A percentile compares a stretch with the other conserved stretches of the same genome.
phyloP scores from a whole-genome alignment of 306 rosid genomes.

The Quercus variabilis region DNA sequence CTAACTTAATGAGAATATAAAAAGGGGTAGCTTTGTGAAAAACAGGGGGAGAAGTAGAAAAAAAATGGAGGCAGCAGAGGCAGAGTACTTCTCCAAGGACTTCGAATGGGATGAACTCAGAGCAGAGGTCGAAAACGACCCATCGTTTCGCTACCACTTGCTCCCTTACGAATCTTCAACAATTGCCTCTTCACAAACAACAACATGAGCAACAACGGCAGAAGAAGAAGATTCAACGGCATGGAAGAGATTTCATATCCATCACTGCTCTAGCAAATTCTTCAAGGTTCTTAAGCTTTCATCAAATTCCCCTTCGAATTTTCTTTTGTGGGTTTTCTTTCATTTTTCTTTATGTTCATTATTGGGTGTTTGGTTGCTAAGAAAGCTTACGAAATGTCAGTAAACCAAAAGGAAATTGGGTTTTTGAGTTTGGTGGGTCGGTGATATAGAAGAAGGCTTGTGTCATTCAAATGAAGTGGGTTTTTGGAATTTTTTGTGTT shows the following conservation, averaged over 20 bases:
- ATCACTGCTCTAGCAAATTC: conserved; percentile 86
- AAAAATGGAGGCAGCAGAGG: conserved; percentile 27
- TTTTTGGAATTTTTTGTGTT: no score
- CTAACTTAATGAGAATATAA: no score
- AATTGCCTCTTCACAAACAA: not conserved
- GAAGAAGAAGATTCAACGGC: conserved; percentile 51
- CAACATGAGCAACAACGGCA: not conserved
- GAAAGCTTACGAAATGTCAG: not conserved
- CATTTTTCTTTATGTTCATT: not conserved
- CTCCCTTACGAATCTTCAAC: conserved; percentile 32
- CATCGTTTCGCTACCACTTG: conserved; percentile 51
- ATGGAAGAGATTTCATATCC: conserved; percentile 76
- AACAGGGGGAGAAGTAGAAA: not conserved
- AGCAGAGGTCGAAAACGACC: conserved; percentile 56
- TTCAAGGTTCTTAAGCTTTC: conserved; percentile 53
- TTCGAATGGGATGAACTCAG: conserved; percentile 77
- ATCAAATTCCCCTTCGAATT: no score
- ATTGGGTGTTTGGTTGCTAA: not conserved
- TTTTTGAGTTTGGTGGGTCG: no score
- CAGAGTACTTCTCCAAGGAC: conserved; percentile 66
- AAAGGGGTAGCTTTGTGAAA: not conserved
- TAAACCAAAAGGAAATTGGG: not conserved
- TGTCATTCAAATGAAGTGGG: no score
- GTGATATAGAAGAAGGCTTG: no score
- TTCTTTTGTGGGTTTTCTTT: no score